A percentile compares a stretch with the other conserved stretches of the same genome.
These are phyloP conservation scores for Mollisiaceae sp. DNA, from an alignment of 2,329 filamentous ascomycete genomes.

Conservation along the genomic window DNA sequence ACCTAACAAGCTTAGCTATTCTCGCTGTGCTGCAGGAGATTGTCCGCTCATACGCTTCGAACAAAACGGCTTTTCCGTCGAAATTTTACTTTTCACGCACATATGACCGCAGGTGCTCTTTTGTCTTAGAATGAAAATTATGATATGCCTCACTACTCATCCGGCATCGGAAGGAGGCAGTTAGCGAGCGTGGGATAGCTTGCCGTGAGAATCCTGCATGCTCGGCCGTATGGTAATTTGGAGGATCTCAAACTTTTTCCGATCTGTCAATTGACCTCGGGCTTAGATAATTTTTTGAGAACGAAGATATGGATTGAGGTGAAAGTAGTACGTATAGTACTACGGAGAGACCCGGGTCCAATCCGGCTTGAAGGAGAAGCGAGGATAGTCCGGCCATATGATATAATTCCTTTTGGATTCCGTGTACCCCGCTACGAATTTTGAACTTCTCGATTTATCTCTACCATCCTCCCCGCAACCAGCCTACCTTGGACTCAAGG, in stretches of 20 bases:
- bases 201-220: not conserved
- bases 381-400: not conserved
- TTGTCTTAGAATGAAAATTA: not conserved
- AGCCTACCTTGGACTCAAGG: not conserved
- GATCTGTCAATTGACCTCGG: not conserved
- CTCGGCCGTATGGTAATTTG: not conserved
- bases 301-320: not conserved
- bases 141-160: constrained; percentile 1
- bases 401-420: not conserved
- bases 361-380: not conserved
- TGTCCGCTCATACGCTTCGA: not conserved
- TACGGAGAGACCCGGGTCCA: not conserved
- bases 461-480: not conserved
- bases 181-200: not conserved
- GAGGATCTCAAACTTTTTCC: not conserved
- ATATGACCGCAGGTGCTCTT: not conserved
- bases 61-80: not conserved
- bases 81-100: not conserved
- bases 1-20: not conserved
- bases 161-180: constrained; percentile 3
- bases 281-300: not conserved
- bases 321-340: not conserved
- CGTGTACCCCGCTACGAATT: not conserved
- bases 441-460: not conserved
- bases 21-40: not conserved